Evolutionary conservation across 495 filamentous ascomycete species (phyloP).

Genomic region (Penicillium herquei): DNA sequence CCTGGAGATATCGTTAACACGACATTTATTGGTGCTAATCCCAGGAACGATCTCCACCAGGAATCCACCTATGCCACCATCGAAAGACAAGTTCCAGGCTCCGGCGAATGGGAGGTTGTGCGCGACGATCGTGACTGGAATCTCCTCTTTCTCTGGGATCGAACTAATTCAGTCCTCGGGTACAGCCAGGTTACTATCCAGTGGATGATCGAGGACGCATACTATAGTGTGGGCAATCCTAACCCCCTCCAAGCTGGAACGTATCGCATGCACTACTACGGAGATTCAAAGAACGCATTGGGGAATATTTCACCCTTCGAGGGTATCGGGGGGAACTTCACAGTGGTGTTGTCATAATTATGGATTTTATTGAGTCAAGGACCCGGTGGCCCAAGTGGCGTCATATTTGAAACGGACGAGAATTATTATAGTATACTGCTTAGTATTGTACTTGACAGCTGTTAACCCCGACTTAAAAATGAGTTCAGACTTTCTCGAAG

Average conservation of each 20-base stretch:
- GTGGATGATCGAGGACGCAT: constrained; percentile 72
- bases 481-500: neutral
- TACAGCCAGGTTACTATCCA: constrained; percentile 75
- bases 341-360: constrained; percentile 27
- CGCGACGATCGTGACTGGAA: constrained; percentile 39
- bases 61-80: constrained; percentile 80
- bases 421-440: neutral
- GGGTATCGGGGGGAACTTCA: constrained; percentile 69
- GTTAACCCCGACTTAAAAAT: neutral
- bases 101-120: constrained; percentile 60
- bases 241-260: constrained; percentile 51
- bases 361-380: neutral
- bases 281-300: constrained; percentile 68
- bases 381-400: neutral
- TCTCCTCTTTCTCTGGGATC: constrained; percentile 56
- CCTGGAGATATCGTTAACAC: constrained; percentile 58
- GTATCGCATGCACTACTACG: constrained; percentile 84
- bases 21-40: constrained; percentile 85
- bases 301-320: constrained; percentile 75
- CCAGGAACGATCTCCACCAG: constrained; percentile 78
- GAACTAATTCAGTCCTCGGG: constrained; percentile 67
- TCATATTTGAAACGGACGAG: constrained; percentile 1
- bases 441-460: neutral
- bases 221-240: constrained; percentile 39
- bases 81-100: constrained; percentile 56